Conservation (phyloP, 768 basidiomycete genomes). For the Hygrophorus russula region DNA sequence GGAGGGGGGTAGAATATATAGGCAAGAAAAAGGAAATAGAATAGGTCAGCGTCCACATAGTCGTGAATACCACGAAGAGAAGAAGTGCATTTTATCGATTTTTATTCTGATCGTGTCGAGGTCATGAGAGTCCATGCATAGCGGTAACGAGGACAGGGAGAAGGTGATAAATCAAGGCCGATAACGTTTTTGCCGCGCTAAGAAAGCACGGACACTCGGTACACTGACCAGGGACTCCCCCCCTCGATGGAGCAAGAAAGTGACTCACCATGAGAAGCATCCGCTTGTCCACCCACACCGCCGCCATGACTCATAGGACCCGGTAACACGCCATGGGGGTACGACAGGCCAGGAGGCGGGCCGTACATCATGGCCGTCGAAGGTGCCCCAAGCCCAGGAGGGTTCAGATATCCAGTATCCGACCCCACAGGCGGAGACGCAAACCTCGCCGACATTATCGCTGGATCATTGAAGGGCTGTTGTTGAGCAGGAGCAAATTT, state of each 20-base stretch:
- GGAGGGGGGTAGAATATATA: constrained; percentile 9
- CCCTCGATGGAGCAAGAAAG: constrained; percentile 43
- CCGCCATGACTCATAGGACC: constrained; percentile 3
- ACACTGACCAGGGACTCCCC: constrained; percentile 60
- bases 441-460: constrained; percentile 71
- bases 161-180: constrained; percentile 47
- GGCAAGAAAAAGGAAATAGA: constrained; percentile 27
- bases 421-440: constrained; percentile 17
- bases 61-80: constrained; percentile 38
- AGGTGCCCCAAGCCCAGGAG: constrained; percentile 19
- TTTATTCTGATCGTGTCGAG: constrained; percentile 19
- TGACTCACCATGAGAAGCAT: constrained; percentile 56
- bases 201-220: constrained; percentile 79
- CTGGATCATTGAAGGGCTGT: constrained; percentile 60
- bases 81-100: constrained; percentile 18
- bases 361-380: constrained; percentile 31
- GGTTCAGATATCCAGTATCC: constrained; percentile 1
- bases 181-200: constrained; percentile 70
- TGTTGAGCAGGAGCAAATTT: constrained; percentile 8
- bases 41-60: constrained; percentile 42
- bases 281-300: constrained; percentile 11
- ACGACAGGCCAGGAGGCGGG: constrained; percentile 60
- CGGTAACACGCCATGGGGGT: constrained; percentile 19
- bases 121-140: constrained; percentile 28
- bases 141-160: constrained; percentile 18